phyloP scores from a whole-genome alignment of 352 stramenopile species.

The Pythium pyrilobum region DNA sequence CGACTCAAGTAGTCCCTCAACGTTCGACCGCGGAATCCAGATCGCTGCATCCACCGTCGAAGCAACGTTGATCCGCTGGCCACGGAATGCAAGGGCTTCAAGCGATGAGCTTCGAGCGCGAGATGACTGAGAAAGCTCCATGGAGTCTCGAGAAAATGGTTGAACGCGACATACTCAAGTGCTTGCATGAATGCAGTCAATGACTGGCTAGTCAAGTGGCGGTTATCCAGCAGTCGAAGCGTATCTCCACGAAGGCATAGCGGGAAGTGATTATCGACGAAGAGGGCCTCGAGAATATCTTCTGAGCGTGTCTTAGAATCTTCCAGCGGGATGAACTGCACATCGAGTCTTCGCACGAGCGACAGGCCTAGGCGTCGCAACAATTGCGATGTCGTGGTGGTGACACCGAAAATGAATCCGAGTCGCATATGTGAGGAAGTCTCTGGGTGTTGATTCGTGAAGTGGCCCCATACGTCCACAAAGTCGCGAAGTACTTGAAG shows the following conservation, averaged over 20 bases:
- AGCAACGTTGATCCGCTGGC: slow-evolving; percentile 12
- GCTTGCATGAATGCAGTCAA: slow-evolving; percentile 55
- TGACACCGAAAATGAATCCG: slow-evolving; percentile 65
- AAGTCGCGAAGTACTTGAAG: slow-evolving; percentile 61
- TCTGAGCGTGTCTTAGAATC: slow-evolving; percentile 76
- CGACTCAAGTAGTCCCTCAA: slow-evolving; percentile 24
- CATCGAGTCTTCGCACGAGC: slow-evolving; percentile 44
- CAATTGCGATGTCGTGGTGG: slow-evolving; percentile 55
- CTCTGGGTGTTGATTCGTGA: slow-evolving; percentile 12
- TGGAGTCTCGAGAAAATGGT: slow-evolving; percentile 43
- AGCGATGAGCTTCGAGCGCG: slow-evolving; percentile 19
- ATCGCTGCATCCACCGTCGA: slow-evolving; percentile 17
- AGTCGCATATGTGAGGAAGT: slow-evolving; percentile 21
- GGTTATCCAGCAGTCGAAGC: slow-evolving; percentile 37
- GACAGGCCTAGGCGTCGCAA: slow-evolving; percentile 58
- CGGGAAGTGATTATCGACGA: slow-evolving; percentile 59
- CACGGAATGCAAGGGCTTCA: slow-evolving; percentile 19
- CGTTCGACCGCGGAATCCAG: not conserved
- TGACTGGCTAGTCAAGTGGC: slow-evolving; percentile 57
- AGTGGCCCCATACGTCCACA: slow-evolving; percentile 66
- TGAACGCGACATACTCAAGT: slow-evolving; percentile 56
- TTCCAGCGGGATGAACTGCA: slow-evolving; percentile 74
- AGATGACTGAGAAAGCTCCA: slow-evolving; percentile 68
- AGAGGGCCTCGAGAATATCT: slow-evolving; percentile 63
- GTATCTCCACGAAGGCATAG: slow-evolving; percentile 44